phyloP scores from a whole-genome alignment of 2,329 filamentous ascomycete genomes.

The Didymella sp. region DNA sequence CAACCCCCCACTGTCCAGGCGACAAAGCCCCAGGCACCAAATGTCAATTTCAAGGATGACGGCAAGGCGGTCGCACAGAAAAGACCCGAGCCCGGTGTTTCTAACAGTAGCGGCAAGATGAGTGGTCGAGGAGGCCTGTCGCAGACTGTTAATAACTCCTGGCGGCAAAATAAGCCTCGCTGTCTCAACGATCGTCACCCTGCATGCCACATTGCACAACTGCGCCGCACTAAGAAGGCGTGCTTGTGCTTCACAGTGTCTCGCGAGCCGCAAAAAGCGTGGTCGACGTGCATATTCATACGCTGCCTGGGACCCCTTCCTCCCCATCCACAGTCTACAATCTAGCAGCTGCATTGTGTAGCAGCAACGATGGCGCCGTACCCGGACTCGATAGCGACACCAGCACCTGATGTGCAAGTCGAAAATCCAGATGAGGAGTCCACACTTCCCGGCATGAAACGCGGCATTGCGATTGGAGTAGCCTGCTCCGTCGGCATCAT shows the following conservation, averaged over 20 bases:
- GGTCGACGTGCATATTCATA: conserved; percentile 3
- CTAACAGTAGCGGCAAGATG: conserved; percentile 14
- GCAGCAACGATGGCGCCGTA: conserved; percentile 13
- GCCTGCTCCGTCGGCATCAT: conserved; percentile 33
- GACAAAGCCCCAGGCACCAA: conserved; percentile 14
- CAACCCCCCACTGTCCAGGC: conserved; percentile 3
- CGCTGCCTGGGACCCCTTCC: neutral
- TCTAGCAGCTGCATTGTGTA: neutral
- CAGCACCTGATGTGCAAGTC: neutral
- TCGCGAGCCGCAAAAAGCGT: conserved; percentile 9
- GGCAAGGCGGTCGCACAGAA: conserved; percentile 9
- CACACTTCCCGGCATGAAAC: conserved; percentile 39
- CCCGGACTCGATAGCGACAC: conserved; percentile 10
- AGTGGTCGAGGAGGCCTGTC: conserved; percentile 12
- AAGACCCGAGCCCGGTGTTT: conserved; percentile 10
- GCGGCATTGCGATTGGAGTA: conserved; percentile 40
- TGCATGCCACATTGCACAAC: conserved; percentile 18
- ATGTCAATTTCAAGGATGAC: conserved; percentile 2
- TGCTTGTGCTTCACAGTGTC: conserved; percentile 13
- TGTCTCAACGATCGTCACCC: conserved; percentile 18
- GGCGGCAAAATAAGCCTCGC: conserved; percentile 22
- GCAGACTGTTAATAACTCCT: conserved; percentile 20
- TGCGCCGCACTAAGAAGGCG: conserved; percentile 19
- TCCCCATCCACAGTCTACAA: neutral
- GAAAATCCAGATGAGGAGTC: conserved; percentile 4